Conservation (phyloP, 2,329 filamentous ascomycete genomes). For the Ophiostoma sp. region DNA sequence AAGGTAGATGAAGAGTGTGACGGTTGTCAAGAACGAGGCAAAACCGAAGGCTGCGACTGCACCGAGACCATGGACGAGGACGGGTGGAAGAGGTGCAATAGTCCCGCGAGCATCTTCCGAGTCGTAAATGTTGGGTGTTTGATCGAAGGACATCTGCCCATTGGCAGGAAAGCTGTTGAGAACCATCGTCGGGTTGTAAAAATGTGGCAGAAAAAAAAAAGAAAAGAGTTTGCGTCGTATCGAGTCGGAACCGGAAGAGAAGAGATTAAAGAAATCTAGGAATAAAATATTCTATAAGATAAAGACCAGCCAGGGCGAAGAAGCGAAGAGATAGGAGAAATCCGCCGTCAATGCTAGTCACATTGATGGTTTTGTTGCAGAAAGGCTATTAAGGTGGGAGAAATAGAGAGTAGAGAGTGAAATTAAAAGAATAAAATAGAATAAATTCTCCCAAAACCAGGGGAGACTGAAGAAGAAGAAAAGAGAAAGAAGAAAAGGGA, state of each 20-base stretch:
- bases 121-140: conserved; percentile 29
- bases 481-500: conserved; percentile 10
- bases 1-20: conserved; percentile 39
- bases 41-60: conserved; percentile 42
- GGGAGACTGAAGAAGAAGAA: conserved; percentile 24
- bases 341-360: not conserved
- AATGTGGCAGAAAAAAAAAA: not conserved
- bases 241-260: not conserved
- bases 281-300: conserved; percentile 9
- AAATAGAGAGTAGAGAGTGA: not conserved
- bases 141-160: conserved; percentile 3
- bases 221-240: not conserved
- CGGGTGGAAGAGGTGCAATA: conserved; percentile 40
- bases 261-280: not conserved
- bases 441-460: conserved; percentile 27
- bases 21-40: conserved; percentile 40
- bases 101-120: conserved; percentile 36
- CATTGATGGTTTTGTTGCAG: not conserved
- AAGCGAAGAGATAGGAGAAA: not conserved
- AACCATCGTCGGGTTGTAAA: not conserved
- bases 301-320: conserved; percentile 5
- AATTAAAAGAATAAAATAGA: not conserved
- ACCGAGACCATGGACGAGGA: conserved; percentile 40
- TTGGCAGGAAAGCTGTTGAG: not conserved
- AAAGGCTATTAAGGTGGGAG: not conserved